Conservation (phyloP, 1,139 yeast genomes). For the Lodderomyces theae region DNA sequence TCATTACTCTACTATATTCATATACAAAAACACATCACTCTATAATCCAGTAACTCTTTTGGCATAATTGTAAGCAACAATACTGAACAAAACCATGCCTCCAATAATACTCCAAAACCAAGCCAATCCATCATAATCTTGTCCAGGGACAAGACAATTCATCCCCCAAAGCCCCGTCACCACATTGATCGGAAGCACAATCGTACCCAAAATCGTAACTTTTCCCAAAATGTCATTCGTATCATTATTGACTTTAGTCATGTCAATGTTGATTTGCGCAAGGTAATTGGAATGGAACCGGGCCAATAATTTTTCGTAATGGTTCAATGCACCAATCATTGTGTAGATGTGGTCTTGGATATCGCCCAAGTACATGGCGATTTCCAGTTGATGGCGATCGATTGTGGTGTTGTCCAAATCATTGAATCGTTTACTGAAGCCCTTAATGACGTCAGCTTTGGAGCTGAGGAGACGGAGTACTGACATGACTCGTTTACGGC, state of each 20-base stretch:
- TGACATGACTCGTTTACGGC: slow-evolving; percentile 92
- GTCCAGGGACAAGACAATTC: slow-evolving; percentile 97
- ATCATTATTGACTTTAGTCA: slow-evolving; percentile 96
- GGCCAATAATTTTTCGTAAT: slow-evolving; percentile 88
- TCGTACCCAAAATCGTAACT: slow-evolving; percentile 90
- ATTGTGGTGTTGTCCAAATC: slow-evolving; percentile 54
- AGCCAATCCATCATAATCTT: slow-evolving; percentile 60
- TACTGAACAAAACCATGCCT: slow-evolving; percentile 36
- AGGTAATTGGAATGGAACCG: slow-evolving; percentile 91
- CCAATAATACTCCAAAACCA: slow-evolving; percentile 68
- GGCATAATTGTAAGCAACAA: slow-evolving; percentile 43
- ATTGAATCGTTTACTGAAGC: slow-evolving; percentile 85
- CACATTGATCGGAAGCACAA: slow-evolving; percentile 89
- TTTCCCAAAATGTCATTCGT: slow-evolving; percentile 95
- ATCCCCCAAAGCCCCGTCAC: slow-evolving; percentile 98
- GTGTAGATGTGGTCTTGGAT: slow-evolving; percentile 94
- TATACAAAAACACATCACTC: neutral
- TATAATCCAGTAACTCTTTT: slow-evolving; percentile 42
- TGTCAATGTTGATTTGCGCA: slow-evolving; percentile 95
- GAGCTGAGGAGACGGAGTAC: slow-evolving; percentile 78
- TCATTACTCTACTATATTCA: neutral
- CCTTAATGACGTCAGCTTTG: slow-evolving; percentile 94
- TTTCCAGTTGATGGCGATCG: slow-evolving; percentile 23
- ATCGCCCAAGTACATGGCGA: slow-evolving; percentile 80
- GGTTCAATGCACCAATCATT: slow-evolving; percentile 92